Conservation (phyloP, 495 filamentous ascomycete species). For the Aspergillus sclerotiicarbonarius region DNA sequence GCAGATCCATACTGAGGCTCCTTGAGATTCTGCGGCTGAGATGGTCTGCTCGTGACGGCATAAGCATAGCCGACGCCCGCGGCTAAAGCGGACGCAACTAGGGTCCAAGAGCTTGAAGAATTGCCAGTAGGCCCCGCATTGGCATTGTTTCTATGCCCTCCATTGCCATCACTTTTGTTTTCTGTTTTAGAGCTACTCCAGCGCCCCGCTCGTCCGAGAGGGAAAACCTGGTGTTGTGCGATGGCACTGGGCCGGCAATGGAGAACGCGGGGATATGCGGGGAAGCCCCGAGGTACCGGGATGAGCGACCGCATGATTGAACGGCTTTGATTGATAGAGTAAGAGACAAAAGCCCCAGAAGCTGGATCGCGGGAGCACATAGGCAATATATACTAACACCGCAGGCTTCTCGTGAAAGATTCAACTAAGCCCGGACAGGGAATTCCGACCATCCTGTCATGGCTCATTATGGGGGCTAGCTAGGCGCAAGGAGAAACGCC, state of each 20-base stretch:
- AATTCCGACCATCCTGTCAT: not conserved
- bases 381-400: not conserved
- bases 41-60: slow-evolving; percentile 22
- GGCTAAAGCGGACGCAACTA: slow-evolving; percentile 35
- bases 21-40: slow-evolving; percentile 10
- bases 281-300: slow-evolving; percentile 27
- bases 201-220: slow-evolving; percentile 14
- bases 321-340: not conserved
- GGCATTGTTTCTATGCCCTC: slow-evolving; percentile 11
- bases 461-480: not conserved
- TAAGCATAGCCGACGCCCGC: slow-evolving; percentile 39
- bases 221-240: slow-evolving; percentile 5
- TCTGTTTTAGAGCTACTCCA: slow-evolving; percentile 23
- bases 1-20: slow-evolving; percentile 39
- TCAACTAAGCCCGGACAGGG: not conserved
- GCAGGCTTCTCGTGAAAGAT: not conserved
- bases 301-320: slow-evolving; percentile 26
- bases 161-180: not conserved
- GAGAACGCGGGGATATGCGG: slow-evolving; percentile 28
- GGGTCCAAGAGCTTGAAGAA: slow-evolving; percentile 30
- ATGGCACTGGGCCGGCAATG: slow-evolving; percentile 25
- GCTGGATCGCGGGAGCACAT: not conserved
- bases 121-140: slow-evolving; percentile 18
- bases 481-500: slow-evolving; percentile 10
- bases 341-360: not conserved